These are phyloP conservation scores for Calonectria honghensis DNA, from an alignment of 2,329 filamentous ascomycete species.

Conservation along the genomic window DNA sequence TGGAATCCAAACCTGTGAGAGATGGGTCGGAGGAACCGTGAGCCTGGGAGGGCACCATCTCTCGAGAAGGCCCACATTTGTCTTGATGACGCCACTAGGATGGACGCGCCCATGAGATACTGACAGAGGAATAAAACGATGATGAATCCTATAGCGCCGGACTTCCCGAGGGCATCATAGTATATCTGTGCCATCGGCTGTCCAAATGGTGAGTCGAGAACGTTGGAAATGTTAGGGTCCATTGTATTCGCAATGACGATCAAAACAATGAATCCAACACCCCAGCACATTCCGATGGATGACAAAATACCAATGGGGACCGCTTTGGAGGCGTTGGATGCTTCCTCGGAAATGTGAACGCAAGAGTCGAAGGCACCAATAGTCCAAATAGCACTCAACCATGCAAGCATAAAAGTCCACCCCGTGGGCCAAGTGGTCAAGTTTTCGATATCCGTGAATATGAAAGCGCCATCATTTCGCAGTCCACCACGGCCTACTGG, in stretches of 20 bases:
- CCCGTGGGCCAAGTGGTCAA: slow-evolving; percentile 8
- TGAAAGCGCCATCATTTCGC: slow-evolving; percentile 8
- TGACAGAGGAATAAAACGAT: not conserved
- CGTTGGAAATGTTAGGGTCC: slow-evolving; percentile 11
- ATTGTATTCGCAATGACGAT: slow-evolving; percentile 16
- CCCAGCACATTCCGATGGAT: slow-evolving; percentile 17
- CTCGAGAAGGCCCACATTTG: slow-evolving; percentile 21
- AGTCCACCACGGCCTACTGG: slow-evolving; percentile 9
- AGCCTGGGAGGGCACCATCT: slow-evolving; percentile 7
- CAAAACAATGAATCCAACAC: slow-evolving; percentile 13
- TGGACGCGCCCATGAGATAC: slow-evolving; percentile 18
- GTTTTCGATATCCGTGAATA: slow-evolving; percentile 12
- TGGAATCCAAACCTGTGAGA: slow-evolving; percentile 18
- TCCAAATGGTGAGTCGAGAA: not conserved
- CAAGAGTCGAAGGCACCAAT: slow-evolving; percentile 16
- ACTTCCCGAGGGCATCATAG: slow-evolving; percentile 9
- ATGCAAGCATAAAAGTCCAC: slow-evolving; percentile 14
- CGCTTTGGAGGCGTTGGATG: slow-evolving; percentile 13
- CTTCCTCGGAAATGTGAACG: slow-evolving; percentile 20
- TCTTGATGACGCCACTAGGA: slow-evolving; percentile 15
- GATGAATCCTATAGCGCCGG: slow-evolving; percentile 4
- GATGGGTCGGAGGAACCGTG: not conserved
- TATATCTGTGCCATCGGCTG: slow-evolving; percentile 19
- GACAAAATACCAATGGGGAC: slow-evolving; percentile 17
- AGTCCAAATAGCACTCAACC: slow-evolving; percentile 20